These are phyloP conservation scores for Phytophthora nicotianae DNA, from an alignment of 352 stramenopile genomes.

Conservation along the genomic window DNA sequence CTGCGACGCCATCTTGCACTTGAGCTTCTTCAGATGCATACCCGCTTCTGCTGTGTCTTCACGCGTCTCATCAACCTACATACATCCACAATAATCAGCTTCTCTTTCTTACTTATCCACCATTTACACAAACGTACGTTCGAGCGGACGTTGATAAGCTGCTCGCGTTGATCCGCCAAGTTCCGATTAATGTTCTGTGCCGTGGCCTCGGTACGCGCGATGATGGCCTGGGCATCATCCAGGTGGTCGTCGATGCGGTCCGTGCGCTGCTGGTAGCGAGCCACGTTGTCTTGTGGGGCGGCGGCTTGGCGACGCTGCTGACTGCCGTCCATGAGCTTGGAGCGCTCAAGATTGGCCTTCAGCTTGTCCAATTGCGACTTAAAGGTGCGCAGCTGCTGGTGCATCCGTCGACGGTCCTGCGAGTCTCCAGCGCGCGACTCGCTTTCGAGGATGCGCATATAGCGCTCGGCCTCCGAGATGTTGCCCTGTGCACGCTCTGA, in stretches of 20 bases:
- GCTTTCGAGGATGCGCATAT: conserved; percentile 86
- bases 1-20: conserved; percentile 80
- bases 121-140: conserved; percentile 54
- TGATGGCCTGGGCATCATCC: conserved; percentile 67
- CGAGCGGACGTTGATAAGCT: conserved; percentile 73
- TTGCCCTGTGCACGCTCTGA: conserved; percentile 63
- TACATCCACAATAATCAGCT: background rate
- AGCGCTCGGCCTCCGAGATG: conserved; percentile 81
- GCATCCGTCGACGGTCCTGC: conserved; percentile 83
- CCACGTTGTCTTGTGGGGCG: conserved; percentile 69
- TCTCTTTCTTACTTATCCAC: background rate
- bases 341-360: conserved; percentile 79
- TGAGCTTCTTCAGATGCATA: conserved; percentile 76
- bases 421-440: conserved; percentile 79
- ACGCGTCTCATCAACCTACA: conserved; percentile 67
- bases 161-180: conserved; percentile 67
- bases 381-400: conserved; percentile 83
- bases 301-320: conserved; percentile 62
- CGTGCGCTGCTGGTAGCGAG: conserved; percentile 73
- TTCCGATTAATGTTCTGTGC: conserved; percentile 75
- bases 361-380: conserved; percentile 89
- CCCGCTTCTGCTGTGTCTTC: conserved; percentile 75
- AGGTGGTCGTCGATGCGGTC: conserved; percentile 77
- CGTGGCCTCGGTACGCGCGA: conserved; percentile 70
- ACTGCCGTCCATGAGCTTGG: conserved; percentile 76